Conservation (phyloP, 495 filamentous ascomycete genomes). For the Xylaria grammica region DNA sequence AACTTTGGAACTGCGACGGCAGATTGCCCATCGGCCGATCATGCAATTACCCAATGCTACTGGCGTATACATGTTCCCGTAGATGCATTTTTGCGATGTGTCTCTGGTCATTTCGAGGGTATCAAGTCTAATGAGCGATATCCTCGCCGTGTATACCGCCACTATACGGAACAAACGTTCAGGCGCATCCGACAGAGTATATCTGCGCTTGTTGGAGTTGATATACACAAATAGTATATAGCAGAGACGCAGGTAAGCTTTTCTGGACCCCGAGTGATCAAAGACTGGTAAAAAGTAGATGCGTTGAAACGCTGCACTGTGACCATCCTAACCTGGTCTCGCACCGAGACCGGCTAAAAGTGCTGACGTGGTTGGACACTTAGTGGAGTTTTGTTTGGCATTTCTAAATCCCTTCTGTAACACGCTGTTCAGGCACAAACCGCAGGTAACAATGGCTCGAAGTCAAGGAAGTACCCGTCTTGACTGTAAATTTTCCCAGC, state of each 20-base stretch:
- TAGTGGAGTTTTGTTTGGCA: background rate
- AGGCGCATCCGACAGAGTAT: conserved; percentile 13
- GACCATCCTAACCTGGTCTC: conserved; percentile 24
- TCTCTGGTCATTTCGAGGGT: background rate
- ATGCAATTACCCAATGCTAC: conserved; percentile 3
- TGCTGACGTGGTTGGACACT: conserved; percentile 22
- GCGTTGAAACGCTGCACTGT: conserved; percentile 25
- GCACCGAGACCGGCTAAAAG: conserved; percentile 24
- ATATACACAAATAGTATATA: background rate
- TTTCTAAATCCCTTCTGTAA: background rate
- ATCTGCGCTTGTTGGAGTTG: background rate
- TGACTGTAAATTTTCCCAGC: background rate
- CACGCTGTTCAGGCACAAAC: background rate
- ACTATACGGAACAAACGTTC: conserved; percentile 6
- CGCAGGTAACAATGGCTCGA: background rate
- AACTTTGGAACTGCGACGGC: conserved; percentile 6
- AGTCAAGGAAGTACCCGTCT: background rate
- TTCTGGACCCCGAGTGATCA: conserved; percentile 4
- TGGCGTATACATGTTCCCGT: background rate
- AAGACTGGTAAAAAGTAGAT: background rate
- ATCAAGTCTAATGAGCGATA: background rate
- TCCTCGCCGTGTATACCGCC: conserved; percentile 11
- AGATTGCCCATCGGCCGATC: conserved; percentile 12
- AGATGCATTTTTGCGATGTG: background rate
- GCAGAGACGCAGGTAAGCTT: background rate